These are phyloP conservation scores for Talaromyces piceae DNA, from an alignment of 2,329 filamentous ascomycete species.

Conservation along the genomic window DNA sequence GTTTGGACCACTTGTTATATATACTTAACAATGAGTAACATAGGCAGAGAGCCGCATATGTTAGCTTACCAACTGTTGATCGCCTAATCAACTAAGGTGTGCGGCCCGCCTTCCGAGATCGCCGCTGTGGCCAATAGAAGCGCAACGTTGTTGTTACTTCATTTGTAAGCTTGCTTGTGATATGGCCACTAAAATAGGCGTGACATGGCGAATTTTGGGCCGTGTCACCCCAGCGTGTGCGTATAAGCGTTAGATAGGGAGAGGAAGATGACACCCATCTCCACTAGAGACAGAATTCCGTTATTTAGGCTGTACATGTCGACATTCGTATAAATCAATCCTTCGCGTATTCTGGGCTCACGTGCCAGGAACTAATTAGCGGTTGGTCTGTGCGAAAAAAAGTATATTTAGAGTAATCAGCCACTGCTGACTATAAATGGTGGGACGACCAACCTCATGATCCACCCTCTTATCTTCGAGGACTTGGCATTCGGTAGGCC, in stretches of 20 bases:
- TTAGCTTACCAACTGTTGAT: neutral
- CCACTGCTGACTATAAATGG: no score
- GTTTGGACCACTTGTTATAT: no score
- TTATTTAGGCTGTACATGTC: neutral
- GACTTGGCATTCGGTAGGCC: no score
- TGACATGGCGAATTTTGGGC: no score
- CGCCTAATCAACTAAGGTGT: neutral
- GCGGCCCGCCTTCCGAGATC: conserved; percentile 4
- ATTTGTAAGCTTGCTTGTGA: conserved; percentile 1
- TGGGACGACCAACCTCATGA: no score
- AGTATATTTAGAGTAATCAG: no score
- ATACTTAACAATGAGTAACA: no score
- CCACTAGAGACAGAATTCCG: neutral
- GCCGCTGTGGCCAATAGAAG: neutral
- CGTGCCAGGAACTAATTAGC: no score
- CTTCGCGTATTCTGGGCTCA: conserved; percentile 1
- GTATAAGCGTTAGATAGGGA: neutral
- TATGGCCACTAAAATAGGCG: neutral
- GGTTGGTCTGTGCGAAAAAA: no score
- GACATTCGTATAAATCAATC: neutral
- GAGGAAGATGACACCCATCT: neutral
- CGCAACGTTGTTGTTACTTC: neutral
- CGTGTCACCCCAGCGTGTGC: no score
- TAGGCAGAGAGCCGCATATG: no score
- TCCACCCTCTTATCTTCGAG: no score